A percentile compares a stretch with the other conserved stretches of the same genome.
phyloP scores from a whole-genome alignment of 1,139 yeast species.

The Geotrichum reessii region DNA sequence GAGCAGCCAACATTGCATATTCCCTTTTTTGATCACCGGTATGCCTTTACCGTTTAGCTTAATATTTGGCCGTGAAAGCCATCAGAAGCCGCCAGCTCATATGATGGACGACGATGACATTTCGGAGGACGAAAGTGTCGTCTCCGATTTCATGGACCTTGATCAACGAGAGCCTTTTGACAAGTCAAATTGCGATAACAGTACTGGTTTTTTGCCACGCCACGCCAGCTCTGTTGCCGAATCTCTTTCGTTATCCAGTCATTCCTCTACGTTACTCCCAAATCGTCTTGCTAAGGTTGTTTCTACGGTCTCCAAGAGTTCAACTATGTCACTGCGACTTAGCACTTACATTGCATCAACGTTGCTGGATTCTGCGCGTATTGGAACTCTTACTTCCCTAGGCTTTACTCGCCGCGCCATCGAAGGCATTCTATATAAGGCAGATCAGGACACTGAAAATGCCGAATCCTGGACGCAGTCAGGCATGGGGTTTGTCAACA shows the following conservation, averaged over 20 bases:
- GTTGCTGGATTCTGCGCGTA: slow-evolving; percentile 29
- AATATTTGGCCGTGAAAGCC: not conserved
- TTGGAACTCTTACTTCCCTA: slow-evolving; percentile 29
- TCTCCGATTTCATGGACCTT: not conserved
- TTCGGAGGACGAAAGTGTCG: not conserved
- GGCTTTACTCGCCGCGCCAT: slow-evolving; percentile 31
- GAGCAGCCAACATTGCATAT: not conserved
- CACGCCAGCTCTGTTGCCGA: slow-evolving; percentile 7
- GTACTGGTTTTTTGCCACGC: not conserved
- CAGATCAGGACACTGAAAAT: slow-evolving; percentile 30
- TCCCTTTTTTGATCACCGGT: not conserved
- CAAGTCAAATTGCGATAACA: not conserved
- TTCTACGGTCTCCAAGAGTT: slow-evolving; percentile 29
- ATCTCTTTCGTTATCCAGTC: slow-evolving; percentile 14
- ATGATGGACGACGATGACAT: slow-evolving; percentile 2
- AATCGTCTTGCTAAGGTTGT: slow-evolving; percentile 29
- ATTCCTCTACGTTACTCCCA: slow-evolving; percentile 28
- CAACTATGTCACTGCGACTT: slow-evolving; percentile 30
- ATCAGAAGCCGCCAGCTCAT: not conserved
- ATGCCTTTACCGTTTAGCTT: slow-evolving; percentile 3
- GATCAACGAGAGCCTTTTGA: not conserved
- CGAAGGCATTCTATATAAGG: slow-evolving; percentile 30
- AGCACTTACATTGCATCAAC: slow-evolving; percentile 30
- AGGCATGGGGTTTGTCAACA: slow-evolving; percentile 25
- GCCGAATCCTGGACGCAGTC: slow-evolving; percentile 24